Evolutionary conservation across 2,329 filamentous ascomycete species (phyloP).

Genomic region (Cladobotryum protrusum): DNA sequence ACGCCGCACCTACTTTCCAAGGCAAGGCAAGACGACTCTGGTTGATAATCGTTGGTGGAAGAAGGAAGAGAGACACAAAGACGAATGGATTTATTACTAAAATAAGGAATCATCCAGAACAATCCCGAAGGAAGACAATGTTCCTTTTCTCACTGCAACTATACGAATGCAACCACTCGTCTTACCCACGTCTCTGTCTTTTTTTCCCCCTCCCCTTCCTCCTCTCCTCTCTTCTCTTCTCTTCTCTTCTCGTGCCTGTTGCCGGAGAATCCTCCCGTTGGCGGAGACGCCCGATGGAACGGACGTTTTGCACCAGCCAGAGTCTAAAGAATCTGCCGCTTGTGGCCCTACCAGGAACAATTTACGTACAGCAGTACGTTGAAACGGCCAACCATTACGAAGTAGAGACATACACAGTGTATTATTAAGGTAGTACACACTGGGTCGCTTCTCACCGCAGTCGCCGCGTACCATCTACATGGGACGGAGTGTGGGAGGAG

Average conservation of each 20-base stretch:
- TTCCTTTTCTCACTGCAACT: too few species aligned
- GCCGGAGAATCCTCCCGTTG: neutral
- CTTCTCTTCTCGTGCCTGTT: neutral
- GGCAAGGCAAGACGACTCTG: neutral
- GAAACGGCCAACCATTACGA: neutral
- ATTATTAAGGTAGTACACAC: neutral
- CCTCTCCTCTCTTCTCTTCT: neutral
- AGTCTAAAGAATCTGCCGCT: neutral
- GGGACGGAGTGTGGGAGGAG: neutral
- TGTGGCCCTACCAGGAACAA: too few species aligned
- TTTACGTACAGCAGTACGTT: neutral
- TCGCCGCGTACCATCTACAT: conserved; percentile 5
- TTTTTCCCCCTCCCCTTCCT: neutral
- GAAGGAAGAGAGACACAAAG: too few species aligned
- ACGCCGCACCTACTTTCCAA: neutral
- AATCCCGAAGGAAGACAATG: too few species aligned
- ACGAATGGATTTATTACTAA: too few species aligned
- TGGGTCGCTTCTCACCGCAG: conserved; percentile 4
- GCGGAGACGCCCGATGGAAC: neutral
- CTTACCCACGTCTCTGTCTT: neutral
- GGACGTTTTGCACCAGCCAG: neutral
- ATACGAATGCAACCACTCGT: too few species aligned
- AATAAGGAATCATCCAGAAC: neutral
- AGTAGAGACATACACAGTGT: conserved; percentile 8
- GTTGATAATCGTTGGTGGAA: too few species aligned